These are phyloP conservation scores for Penicillium sp. DNA, from an alignment of 2,329 filamentous ascomycete genomes.

Conservation along the genomic window DNA sequence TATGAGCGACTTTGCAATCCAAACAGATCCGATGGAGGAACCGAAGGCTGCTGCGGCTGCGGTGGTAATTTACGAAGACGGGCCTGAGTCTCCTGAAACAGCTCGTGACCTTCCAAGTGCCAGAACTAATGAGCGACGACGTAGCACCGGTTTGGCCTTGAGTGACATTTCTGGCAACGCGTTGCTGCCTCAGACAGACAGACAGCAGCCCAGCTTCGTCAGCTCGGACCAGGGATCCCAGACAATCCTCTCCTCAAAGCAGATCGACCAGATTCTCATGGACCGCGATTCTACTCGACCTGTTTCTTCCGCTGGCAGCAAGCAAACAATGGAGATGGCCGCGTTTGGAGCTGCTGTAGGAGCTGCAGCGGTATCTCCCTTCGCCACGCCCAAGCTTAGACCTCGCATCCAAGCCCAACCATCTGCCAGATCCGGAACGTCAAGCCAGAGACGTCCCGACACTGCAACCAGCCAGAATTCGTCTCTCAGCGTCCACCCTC, in stretches of 20 bases:
- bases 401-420: conserved; percentile 36
- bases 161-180: conserved; percentile 65
- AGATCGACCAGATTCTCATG: conserved; percentile 75
- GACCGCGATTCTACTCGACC: conserved; percentile 49
- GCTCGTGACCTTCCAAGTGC: conserved; percentile 37
- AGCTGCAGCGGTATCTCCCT: conserved; percentile 29
- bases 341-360: conserved; percentile 12
- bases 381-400: conserved; percentile 41
- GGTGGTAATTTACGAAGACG: conserved; percentile 64
- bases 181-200: conserved; percentile 28
- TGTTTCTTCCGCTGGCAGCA: conserved; percentile 38
- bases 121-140: conserved; percentile 30
- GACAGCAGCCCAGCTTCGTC: conserved; percentile 34
- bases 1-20: conserved; percentile 23
- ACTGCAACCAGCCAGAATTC: conserved; percentile 71
- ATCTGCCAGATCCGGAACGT: conserved; percentile 31
- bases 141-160: conserved; percentile 54
- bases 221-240: conserved; percentile 75
- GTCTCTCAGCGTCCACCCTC: conserved; percentile 60
- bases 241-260: conserved; percentile 78
- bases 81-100: conserved; percentile 55
- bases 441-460: conserved; percentile 60
- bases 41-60: conserved; percentile 35
- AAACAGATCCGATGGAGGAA: conserved; percentile 26
- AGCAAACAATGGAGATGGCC: conserved; percentile 31